Evolutionary conservation across 208 protist species (phyloP).

Genomic region (Novymonas esmeraldas): DNA sequence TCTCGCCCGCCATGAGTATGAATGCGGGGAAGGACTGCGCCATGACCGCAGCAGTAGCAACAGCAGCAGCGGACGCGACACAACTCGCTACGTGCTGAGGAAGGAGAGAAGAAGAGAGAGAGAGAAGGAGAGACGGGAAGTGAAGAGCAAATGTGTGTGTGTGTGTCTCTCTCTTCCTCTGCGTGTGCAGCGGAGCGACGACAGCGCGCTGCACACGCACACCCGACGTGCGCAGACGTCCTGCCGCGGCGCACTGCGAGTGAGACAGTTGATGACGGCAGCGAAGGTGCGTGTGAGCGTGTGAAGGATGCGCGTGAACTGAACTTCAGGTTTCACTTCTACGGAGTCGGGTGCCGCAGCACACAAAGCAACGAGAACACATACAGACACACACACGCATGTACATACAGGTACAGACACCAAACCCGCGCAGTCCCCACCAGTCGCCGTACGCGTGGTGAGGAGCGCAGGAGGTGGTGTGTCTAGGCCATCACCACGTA

Average conservation of each 20-base stretch:
- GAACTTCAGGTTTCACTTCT: no score
- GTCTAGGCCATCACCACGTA: conserved; percentile 22
- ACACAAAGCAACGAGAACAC: background rate
- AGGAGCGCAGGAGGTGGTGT: background rate
- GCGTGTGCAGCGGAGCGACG: no score
- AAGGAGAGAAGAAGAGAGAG: background rate
- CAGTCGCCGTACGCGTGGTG: background rate
- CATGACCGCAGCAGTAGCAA: conserved; percentile 3
- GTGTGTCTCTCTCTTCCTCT: background rate
- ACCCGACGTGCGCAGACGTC: no score
- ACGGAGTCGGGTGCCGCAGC: background rate
- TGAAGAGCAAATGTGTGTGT: background rate
- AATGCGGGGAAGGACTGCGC: conserved; percentile 29
- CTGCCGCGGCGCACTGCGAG: no score
- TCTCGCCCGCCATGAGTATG: conserved; percentile 31
- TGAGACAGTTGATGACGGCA: no score
- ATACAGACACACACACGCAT: conserved; percentile 6
- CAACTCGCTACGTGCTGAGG: no score
- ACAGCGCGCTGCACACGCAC: no score
- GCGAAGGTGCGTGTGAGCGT: no score
- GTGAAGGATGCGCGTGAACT: no score
- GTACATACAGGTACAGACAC: background rate
- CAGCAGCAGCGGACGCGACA: no score
- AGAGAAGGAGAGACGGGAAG: background rate
- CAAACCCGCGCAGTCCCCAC: background rate